phyloP scores from a whole-genome alignment of 495 filamentous ascomycete species.

The Penicillium bialowiezense region DNA sequence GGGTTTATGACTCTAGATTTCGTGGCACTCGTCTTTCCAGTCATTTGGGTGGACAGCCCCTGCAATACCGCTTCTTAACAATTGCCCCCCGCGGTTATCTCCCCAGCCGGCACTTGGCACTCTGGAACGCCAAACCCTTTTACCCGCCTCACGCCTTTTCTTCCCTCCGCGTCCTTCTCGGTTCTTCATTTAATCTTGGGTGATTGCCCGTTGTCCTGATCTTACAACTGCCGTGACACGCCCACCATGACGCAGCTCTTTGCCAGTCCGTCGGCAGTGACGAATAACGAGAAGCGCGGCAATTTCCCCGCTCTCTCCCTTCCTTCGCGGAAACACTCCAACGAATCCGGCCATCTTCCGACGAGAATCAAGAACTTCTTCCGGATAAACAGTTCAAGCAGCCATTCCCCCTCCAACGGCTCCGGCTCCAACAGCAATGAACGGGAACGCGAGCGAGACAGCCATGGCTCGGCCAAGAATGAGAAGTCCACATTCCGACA shows the following conservation, averaged over 20 bases:
- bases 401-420: constrained; percentile 45
- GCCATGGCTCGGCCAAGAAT: constrained; percentile 36
- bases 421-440: constrained; percentile 36
- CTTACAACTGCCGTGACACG: not conserved
- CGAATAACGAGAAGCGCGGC: constrained; percentile 46
- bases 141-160: constrained; percentile 9
- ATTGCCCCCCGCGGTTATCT: constrained; percentile 12
- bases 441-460: constrained; percentile 38
- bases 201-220: not conserved
- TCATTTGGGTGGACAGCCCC: constrained; percentile 28
- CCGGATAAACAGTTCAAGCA: constrained; percentile 77
- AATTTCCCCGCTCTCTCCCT: constrained; percentile 46
- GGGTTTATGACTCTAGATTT: constrained; percentile 18
- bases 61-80: constrained; percentile 12
- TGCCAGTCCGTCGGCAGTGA: constrained; percentile 37
- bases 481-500: constrained; percentile 75
- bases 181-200: constrained; percentile 1
- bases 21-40: constrained; percentile 7
- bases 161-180: constrained; percentile 6
- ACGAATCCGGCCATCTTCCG: constrained; percentile 63
- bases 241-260: constrained; percentile 47
- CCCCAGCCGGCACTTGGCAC: constrained; percentile 15
- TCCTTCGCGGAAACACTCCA: constrained; percentile 49
- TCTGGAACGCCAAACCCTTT: constrained; percentile 5
- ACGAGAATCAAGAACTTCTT: constrained; percentile 97